Evolutionary conservation across 2,329 filamentous ascomycete species (phyloP), one percentile per base, ranked within the genome.

Genomic region (Macrophomina tecta): DNA sequence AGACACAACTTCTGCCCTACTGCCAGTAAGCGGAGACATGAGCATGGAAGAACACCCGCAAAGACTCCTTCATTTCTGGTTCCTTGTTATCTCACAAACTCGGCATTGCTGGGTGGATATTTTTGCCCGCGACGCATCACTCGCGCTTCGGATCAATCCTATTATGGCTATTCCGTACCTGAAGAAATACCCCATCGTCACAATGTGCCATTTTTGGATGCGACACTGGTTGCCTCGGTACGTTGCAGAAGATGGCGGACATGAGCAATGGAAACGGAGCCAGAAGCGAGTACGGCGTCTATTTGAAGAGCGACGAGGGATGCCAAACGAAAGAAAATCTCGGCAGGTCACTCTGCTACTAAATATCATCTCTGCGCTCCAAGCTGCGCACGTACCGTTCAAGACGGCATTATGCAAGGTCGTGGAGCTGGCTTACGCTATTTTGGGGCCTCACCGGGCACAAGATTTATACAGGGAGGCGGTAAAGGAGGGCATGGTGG

Each of bases 221-320:
- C 32, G 18, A 8, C 32, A 34, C 28, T 66, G 64, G 64, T 5
- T 66, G 9, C 55, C 55, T 2, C 45, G 49, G 18, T 62, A 62
- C 6, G 32, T 62, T 2, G 58, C n/a, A 4, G n/a, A 49, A 34
- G 58, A 49, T n/a, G 12, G 34, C 14, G 11, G 9, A 2, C 3
- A 7, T 32, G 9, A 48, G 5, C 28, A 46, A n/a, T 32, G 9
- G 14, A 5, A 34, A 12, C 2, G 1, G 34, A 6, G 2, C 11
- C 9, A 1, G 32, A 7, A 36, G 5, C 2, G n/a, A 36, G 7
- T 34, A 16, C 40, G 18, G 8, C 7, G 1, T n/a, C 7, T 4
- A n/a, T 34, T 23, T 4, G 36, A 40, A 11, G 14, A 46, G 28
- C 16, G 40, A 49, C 8, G 7, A 14, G 5, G 4, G n/a, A n/a